Conservation (phyloP, 1,284 basidiomycete genomes). For the Psilocybe mexicana region DNA sequence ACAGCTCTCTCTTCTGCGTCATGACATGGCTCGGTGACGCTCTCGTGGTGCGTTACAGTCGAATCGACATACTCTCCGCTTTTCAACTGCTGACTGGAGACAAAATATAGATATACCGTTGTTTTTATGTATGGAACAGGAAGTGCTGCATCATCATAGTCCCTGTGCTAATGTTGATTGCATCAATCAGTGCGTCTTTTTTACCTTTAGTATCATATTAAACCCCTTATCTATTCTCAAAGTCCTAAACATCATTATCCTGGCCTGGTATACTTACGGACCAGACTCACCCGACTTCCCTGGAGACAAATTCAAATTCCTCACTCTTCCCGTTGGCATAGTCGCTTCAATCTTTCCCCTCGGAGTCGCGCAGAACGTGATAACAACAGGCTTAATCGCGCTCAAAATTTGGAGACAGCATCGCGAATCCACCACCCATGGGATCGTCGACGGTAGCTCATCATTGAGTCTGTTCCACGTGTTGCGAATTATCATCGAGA, state of each 20-base stretch:
- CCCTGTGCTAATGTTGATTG: not conserved
- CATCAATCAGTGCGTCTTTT: not conserved
- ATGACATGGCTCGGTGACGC: conserved; percentile 10
- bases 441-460: not conserved
- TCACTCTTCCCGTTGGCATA: not conserved
- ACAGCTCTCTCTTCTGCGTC: conserved; percentile 1
- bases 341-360: not conserved
- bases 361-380: conserved; percentile 9
- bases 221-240: too few relatives aligned
- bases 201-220: too few relatives aligned
- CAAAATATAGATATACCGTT: conserved; percentile 13
- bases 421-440: conserved; percentile 2
- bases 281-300: not conserved
- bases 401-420: conserved; percentile 14
- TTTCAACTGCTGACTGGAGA: not conserved
- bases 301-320: not conserved
- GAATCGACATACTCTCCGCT: not conserved
- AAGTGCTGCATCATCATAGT: conserved; percentile 10
- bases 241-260: not conserved
- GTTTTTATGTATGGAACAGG: conserved; percentile 13
- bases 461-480: conserved; percentile 6
- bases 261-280: not conserved
- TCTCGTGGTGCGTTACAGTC: conserved; percentile 4
- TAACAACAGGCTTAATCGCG: conserved; percentile 17
- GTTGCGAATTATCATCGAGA: conserved; percentile 17